A percentile compares a stretch with the other conserved stretches of the same genome.
These are phyloP conservation scores for Lachnellula arida DNA, from an alignment of 2,329 filamentous ascomycete species.

Conservation along the genomic window DNA sequence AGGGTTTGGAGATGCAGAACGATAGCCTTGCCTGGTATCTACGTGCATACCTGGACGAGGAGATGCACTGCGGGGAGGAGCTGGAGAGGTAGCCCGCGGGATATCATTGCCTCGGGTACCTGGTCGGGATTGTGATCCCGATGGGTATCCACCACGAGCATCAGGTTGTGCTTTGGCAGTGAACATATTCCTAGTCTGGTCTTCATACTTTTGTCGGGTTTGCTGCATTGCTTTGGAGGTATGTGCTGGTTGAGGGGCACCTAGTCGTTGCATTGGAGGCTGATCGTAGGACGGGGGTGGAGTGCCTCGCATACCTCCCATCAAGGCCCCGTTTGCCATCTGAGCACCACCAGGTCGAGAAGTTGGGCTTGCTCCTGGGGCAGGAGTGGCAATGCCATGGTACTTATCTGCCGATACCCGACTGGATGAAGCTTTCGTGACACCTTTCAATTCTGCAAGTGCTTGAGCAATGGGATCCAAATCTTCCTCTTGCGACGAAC, in stretches of 20 bases:
- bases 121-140: slow-evolving; percentile 47
- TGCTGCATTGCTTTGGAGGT: slow-evolving; percentile 95
- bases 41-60: slow-evolving; percentile 54
- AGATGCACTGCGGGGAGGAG: slow-evolving; percentile 57
- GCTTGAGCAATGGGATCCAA: slow-evolving; percentile 87
- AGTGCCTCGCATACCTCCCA: slow-evolving; percentile 62
- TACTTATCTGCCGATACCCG: slow-evolving; percentile 96
- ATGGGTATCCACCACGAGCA: slow-evolving; percentile 29
- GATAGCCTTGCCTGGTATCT: slow-evolving; percentile 41
- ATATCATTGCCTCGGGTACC: slow-evolving; percentile 55
- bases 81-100: slow-evolving; percentile 61
- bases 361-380: slow-evolving; percentile 44
- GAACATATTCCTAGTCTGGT: slow-evolving; percentile 80
- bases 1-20: slow-evolving; percentile 60
- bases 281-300: slow-evolving; percentile 85
- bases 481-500: slow-evolving; percentile 50
- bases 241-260: slow-evolving; percentile 84
- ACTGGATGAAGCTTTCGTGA: slow-evolving; percentile 71
- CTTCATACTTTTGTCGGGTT: slow-evolving; percentile 81
- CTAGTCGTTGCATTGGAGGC: slow-evolving; percentile 64
- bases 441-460: slow-evolving; percentile 85
- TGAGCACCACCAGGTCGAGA: slow-evolving; percentile 40
- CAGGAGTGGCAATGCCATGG: slow-evolving; percentile 85
- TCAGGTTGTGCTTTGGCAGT: slow-evolving; percentile 32
- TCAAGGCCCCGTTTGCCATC: slow-evolving; percentile 39